Base-by-base conservation (phyloP, 495 filamentous ascomycete genomes). In the Apodospora peruviana region DNA sequence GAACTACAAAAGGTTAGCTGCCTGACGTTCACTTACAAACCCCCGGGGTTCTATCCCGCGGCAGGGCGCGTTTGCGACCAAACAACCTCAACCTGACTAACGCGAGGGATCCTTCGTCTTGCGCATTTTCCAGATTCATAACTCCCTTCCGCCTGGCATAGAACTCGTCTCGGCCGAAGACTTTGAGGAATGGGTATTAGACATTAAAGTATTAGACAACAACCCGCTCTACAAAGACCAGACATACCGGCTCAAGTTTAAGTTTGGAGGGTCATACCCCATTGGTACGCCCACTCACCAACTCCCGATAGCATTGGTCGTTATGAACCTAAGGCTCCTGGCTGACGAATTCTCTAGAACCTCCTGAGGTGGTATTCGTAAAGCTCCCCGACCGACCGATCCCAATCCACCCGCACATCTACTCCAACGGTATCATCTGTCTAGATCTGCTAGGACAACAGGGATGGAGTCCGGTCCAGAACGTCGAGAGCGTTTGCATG, bases 391-490 rank as follows among this genome's bases (percentile, higher is more conserved):
- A 80, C 34, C 83, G 85, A 40, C 78, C 85, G 4, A 93, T 98
- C 55, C 93, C 93, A 1, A 93, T 96, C 59, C 93, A 98, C 56
- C 93, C 93, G 1, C 93, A 98, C 71, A 87, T 98, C 64, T 98
- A 98, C 69, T 91, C 86, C 52, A 98, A 98, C 65, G 93, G 93
- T 43, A 91, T 96, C 64, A 98, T 98, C 61, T 98, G 93, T 59
- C 85, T 98, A 19, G 94, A 98, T 56, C 83, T 98, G 0, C 84
- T 98, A 16, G 88, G 90, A 48, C 56, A 68, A 16, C 82, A 86
- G 42, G 93, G 94, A 53, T 98, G 93, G 93, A 90, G 84, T 11
- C 93, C 93, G 0, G 91, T 97, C 9, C 94, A 97, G 65, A 97
- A 90, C 23, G 93, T 96, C 11, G 91, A 98, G 73, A 94, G 87